Conservation (phyloP, 176 grass and related monocot genomes). For the Bromus sterilis region DNA sequence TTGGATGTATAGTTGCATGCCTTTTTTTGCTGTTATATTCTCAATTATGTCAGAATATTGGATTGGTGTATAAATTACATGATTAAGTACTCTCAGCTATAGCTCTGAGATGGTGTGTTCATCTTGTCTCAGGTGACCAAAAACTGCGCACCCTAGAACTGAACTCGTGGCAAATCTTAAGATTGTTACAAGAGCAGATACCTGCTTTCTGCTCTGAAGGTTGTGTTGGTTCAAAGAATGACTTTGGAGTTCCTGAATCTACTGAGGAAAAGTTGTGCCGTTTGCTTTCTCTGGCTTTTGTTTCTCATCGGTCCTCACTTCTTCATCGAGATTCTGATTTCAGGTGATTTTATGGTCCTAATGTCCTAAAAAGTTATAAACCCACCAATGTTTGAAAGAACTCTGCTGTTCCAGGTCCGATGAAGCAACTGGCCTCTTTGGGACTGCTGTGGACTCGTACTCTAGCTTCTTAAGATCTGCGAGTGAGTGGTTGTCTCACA, state of each 20-base stretch:
- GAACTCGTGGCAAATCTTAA: constrained; percentile 86
- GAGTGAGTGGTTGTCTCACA: constrained; percentile 95
- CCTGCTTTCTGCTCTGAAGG: constrained; percentile 60
- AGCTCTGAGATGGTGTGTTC: background rate
- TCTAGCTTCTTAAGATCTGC: constrained; percentile 66
- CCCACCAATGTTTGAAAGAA: background rate
- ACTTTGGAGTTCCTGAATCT: constrained; percentile 16
- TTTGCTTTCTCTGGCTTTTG: constrained; percentile 67
- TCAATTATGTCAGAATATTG: background rate
- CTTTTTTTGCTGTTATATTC: background rate
- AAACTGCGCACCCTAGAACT: constrained; percentile 62
- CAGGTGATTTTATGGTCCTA: constrained; percentile 30
- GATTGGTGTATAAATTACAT: background rate
- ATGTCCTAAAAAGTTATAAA: background rate
- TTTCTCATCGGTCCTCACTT: constrained; percentile 35
- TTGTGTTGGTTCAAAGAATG: constrained; percentile 23
- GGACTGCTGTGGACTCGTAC: constrained; percentile 46
- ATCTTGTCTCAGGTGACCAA: constrained; percentile 60
- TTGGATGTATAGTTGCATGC: background rate
- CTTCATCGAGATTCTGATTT: constrained; percentile 33
- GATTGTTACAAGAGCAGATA: constrained; percentile 67
- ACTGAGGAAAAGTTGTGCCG: constrained; percentile 42
- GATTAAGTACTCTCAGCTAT: background rate
- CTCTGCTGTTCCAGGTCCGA: constrained; percentile 35
- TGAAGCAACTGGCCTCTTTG: constrained; percentile 24